These are phyloP conservation scores for Fraxinus xanthoxyloides DNA, from an alignment of 305 asterid species.

Conservation along the genomic window DNA sequence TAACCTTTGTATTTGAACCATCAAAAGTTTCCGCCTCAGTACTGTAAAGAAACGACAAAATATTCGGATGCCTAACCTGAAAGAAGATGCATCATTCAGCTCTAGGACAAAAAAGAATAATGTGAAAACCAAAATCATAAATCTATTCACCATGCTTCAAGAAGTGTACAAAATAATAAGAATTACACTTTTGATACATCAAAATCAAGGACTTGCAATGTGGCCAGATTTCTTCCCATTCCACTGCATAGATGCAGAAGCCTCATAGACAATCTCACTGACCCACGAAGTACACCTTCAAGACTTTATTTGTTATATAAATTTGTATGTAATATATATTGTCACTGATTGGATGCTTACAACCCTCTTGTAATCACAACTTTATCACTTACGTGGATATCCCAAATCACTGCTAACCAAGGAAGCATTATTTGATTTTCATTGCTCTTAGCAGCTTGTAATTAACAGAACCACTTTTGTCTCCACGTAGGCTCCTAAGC, in stretches of 20 bases:
- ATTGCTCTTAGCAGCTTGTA: background rate
- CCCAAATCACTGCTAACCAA: background rate
- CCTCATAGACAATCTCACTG: background rate
- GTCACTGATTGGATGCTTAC: slow-evolving; percentile 9
- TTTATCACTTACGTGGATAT: background rate
- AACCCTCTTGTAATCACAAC: background rate
- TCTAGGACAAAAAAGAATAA: slow-evolving; percentile 13
- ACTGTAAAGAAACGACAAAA: slow-evolving; percentile 91
- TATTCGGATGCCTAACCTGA: slow-evolving; percentile 99
- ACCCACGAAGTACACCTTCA: background rate
- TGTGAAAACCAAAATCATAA: slow-evolving; percentile 15
- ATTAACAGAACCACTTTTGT: background rate
- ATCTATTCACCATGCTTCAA: slow-evolving; percentile 3
- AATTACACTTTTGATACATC: slow-evolving; percentile 12
- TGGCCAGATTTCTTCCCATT: slow-evolving; percentile 4
- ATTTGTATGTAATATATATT: background rate
- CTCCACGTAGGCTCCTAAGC: background rate
- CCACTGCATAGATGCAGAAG: background rate
- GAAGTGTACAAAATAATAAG: slow-evolving; percentile 5
- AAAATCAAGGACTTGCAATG: slow-evolving; percentile 8
- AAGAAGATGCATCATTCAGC: slow-evolving; percentile 33
- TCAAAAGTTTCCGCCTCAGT: slow-evolving; percentile 84
- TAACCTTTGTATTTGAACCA: slow-evolving; percentile 74
- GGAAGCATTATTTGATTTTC: background rate
- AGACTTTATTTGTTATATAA: background rate